Base-by-base conservation (phyloP, 2,329 filamentous ascomycete genomes). In the Tolypocladium nubicola region DNA sequence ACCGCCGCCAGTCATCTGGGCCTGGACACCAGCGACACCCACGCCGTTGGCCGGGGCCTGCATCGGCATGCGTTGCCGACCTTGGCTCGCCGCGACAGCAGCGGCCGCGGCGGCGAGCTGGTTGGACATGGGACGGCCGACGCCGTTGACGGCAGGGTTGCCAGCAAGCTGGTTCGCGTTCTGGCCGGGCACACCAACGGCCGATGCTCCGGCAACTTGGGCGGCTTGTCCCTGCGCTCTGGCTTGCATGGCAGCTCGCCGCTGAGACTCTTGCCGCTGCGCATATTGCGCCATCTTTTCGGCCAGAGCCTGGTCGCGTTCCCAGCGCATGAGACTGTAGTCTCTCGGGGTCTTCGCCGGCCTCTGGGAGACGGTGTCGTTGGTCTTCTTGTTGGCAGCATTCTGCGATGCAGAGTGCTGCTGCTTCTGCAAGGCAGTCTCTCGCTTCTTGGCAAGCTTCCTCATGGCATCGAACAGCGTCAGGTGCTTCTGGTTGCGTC, bases 401-500 rank as follows among this genome's bases (percentile, higher is more conserved):
- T 90, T 83, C 61, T 83, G 82, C 13, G 86, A 83, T 59, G 84
- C 81, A 66, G 96, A 89, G 68, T 97, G 90, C 67, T 93, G 88
- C 68, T 94, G 89, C 75, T 97, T 97, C 68, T 94, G 90, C 35
- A 85, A 76, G 33, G 84, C 81, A 13, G 88, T 88, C 73, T 99
- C 94, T 33, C 93, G 84, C 73, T 97, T 97, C 78, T 96, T 95
- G 1, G 92, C 92, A 53, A 96, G 73, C 70, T 97, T 99, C 47
- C 92, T 84, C 90, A 97, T 97, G 3, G 89, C 89, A 72, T 97
- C 93, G 63, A 99, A 86, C 65, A 97, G 80, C 52, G 88, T 89
- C 58, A 97, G 77, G 67, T 97, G 90, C 67, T 91, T 90, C 61
- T 91, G 89, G 61, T 90, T 90, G 62, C 90, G 86, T 57, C 92